Conservation (phyloP, 2,329 filamentous ascomycete genomes). For the Aspergillus alliaceus region DNA sequence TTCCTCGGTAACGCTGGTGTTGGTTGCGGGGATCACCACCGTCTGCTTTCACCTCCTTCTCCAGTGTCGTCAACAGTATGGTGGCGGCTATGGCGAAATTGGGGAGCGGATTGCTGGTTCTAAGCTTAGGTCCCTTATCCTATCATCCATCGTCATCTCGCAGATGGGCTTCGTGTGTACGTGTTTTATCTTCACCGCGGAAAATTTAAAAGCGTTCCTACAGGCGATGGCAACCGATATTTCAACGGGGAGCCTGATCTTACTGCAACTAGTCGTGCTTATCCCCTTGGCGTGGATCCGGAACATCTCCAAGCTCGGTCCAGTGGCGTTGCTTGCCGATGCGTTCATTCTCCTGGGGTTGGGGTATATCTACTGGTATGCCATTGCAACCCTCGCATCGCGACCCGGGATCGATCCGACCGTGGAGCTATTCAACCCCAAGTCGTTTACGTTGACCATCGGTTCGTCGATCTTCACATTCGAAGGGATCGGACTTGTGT, state of each 20-base stretch:
- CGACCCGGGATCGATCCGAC: conserved; percentile 71
- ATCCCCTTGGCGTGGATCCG: conserved; percentile 85
- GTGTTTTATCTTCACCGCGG: conserved; percentile 74
- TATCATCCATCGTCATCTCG: conserved; percentile 70
- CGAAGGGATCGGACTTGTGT: conserved; percentile 92
- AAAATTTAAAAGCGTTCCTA: conserved; percentile 69
- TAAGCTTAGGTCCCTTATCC: conserved; percentile 64
- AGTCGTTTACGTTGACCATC: conserved; percentile 92
- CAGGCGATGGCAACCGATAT: conserved; percentile 60
- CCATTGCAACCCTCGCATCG: conserved; percentile 76
- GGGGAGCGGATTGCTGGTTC: conserved; percentile 66
- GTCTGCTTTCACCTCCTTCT: conserved; percentile 72
- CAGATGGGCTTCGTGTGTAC: conserved; percentile 78
- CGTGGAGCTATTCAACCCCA: conserved; percentile 82
- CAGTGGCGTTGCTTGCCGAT: conserved; percentile 87
- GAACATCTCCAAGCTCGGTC: conserved; percentile 93
- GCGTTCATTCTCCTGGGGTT: conserved; percentile 89
- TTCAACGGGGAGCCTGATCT: conserved; percentile 61
- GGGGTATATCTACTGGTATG: conserved; percentile 91
- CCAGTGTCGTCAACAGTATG: conserved; percentile 62
- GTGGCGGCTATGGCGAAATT: conserved; percentile 73
- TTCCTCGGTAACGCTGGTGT: conserved; percentile 66
- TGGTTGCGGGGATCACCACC: conserved; percentile 66
- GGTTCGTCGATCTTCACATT: conserved; percentile 98
- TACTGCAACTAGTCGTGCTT: conserved; percentile 88